phyloP scores from a whole-genome alignment of 805 yeast genomes.

The Pichia eremophila region DNA sequence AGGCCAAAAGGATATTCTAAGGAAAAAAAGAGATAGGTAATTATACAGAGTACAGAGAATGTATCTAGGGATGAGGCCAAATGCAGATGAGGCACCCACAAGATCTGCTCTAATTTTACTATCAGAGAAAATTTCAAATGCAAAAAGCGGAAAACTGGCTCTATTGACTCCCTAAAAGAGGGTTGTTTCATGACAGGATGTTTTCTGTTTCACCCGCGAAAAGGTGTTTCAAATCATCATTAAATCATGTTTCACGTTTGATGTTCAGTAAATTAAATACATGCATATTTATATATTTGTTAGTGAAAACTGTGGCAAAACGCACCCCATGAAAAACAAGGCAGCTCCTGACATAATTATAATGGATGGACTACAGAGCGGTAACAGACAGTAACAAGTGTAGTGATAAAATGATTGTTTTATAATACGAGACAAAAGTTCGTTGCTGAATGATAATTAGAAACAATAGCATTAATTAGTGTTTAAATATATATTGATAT shows the following conservation, averaged over 20 bases:
- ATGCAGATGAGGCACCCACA: not conserved
- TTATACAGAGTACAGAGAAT: not conserved
- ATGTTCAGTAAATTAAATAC: not conserved
- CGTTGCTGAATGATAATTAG: no score
- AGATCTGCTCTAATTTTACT: not conserved
- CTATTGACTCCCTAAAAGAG: not conserved
- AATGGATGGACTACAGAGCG: not conserved
- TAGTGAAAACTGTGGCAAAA: no score
- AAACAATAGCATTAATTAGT: no score
- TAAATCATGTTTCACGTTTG: not conserved
- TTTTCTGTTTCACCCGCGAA: not conserved
- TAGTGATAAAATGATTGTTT: no score
- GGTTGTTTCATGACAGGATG: not conserved
- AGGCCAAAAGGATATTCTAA: not conserved
- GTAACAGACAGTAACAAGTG: no score
- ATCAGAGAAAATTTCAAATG: not conserved
- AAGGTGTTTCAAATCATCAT: not conserved
- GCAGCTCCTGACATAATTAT: not conserved
- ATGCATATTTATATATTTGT: no score
- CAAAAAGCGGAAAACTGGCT: not conserved
- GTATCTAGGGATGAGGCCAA: not conserved
- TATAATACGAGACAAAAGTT: no score
- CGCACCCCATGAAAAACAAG: no score
- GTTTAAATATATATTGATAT: no score
- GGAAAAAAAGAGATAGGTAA: not conserved